Conservation (phyloP, 2,329 filamentous ascomycete species). For the Pseudogymnoascus sp. region DNA sequence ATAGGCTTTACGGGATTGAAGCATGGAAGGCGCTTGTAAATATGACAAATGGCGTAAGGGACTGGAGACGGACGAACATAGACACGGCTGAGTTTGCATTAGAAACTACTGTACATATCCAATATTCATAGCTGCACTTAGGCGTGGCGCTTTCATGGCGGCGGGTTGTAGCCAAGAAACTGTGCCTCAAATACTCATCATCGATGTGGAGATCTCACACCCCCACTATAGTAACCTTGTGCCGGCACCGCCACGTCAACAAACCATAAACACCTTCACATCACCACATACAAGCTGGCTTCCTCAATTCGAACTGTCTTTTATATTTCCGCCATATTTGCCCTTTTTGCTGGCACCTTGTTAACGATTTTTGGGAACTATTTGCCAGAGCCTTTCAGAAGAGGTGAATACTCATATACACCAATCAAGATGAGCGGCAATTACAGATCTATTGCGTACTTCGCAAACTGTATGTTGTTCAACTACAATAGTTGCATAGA, state of each 20-base stretch:
- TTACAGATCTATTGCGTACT: conserved; percentile 66
- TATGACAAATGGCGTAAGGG: conserved; percentile 3
- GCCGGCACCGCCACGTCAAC: conserved; percentile 1
- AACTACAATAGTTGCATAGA: neutral
- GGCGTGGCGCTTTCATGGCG: neutral
- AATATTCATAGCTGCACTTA: neutral
- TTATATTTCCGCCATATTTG: conserved; percentile 17
- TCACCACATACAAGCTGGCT: conserved; percentile 21
- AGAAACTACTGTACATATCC: neutral
- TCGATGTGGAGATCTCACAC: conserved; percentile 8
- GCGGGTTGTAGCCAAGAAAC: neutral
- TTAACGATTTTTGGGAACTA: conserved; percentile 13
- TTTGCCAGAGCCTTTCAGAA: neutral
- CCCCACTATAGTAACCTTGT: conserved; percentile 7
- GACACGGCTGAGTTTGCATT: neutral
- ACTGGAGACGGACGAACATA: neutral
- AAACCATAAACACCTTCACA: conserved; percentile 9
- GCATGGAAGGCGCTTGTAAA: neutral
- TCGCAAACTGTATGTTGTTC: conserved; percentile 55
- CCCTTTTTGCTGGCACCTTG: conserved; percentile 18
- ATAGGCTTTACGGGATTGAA: neutral
- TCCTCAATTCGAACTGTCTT: conserved; percentile 15
- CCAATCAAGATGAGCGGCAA: conserved; percentile 23
- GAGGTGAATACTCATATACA: neutral
- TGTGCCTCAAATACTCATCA: conserved; percentile 7